Base-by-base conservation (phyloP, 352 stramenopile species). In the Pythium graminicola region DNA sequence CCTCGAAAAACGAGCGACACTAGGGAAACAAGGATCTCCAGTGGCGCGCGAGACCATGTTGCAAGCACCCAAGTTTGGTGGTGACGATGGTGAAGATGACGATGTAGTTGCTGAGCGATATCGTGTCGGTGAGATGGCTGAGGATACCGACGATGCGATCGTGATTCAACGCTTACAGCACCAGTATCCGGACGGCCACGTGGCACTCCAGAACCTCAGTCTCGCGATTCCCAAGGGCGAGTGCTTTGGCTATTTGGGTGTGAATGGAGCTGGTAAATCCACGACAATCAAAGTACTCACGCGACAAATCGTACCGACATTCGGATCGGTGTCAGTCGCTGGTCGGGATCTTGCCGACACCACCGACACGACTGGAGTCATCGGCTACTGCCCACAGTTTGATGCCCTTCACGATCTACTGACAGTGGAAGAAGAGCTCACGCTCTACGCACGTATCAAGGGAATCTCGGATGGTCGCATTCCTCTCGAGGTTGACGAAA, bases 201-300 rank as follows among this genome's bases (percentile, higher is more conserved):
- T 85, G 29, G 88, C 81, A 0, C 76, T 93, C 16, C 57, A 67
- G 26, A 64, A 83, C 26, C 45, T 97, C 19, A 89, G 73, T 2
- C 91, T 96, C 26, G 81, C 70, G 17, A 57, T 96, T 20, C 60
- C 97, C 65, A 65, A 69, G 2, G 90, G 94, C 22, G 86, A 98
- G 49, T 97, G 90, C 50, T 98, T 98, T 64, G 94, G 94, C 1
- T 93, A 97, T 52, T 72, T 98, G 4, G 94, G 94, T 27, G 95
- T 98, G 48, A 98, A 98, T 50, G 92, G 93, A 23, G 95, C 81
- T 6, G 94, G 94, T 29, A 98, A 98, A 63, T 97, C 89, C 7
- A 97, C 94, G 20, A 97, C 93, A 6, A 95, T 98, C 70, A 97
- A 95, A 56, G 96, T 98, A 73, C 65, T 99, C n/a, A 97, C 84